Conservation (phyloP, 768 basidiomycete species). For the Tulasnella sp. region DNA sequence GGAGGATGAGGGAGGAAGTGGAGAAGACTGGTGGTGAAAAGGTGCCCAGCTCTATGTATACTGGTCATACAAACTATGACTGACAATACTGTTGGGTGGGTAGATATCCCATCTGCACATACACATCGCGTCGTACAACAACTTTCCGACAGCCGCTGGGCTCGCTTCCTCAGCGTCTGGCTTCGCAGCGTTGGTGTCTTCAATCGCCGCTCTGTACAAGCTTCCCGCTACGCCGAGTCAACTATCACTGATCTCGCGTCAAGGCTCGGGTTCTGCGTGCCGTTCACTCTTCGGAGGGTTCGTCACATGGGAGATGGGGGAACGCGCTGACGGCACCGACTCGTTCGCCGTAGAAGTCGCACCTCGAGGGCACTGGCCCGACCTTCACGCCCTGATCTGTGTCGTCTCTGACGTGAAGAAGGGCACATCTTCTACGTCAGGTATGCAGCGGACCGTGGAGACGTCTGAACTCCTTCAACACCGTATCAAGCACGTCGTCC, state of each 20-base stretch:
- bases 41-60: constrained; percentile 33
- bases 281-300: constrained; percentile 95
- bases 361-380: constrained; percentile 79
- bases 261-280: constrained; percentile 96
- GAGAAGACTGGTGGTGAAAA: constrained; percentile 62
- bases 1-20: constrained; percentile 57
- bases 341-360: constrained; percentile 84
- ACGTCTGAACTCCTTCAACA: constrained; percentile 82
- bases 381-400: constrained; percentile 94
- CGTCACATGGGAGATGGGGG: constrained; percentile 88
- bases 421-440: constrained; percentile 85
- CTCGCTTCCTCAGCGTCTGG: constrained; percentile 96
- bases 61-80: constrained; percentile 6
- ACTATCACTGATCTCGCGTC: constrained; percentile 89
- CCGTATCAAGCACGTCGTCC: constrained; percentile 79
- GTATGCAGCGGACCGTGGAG: constrained; percentile 97
- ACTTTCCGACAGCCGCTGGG: constrained; percentile 98
- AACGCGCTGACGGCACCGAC: constrained; percentile 58
- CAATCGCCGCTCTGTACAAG: constrained; percentile 74
- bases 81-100: not conserved
- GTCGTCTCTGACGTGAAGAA: constrained; percentile 96
- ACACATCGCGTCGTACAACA: constrained; percentile 92
- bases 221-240: constrained; percentile 68
- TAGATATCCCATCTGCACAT: constrained; percentile 64
- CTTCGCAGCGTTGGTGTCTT: constrained; percentile 88